Evolutionary conservation across 2,329 filamentous ascomycete genomes (phyloP).

Genomic region (Penicillium hordei): DNA sequence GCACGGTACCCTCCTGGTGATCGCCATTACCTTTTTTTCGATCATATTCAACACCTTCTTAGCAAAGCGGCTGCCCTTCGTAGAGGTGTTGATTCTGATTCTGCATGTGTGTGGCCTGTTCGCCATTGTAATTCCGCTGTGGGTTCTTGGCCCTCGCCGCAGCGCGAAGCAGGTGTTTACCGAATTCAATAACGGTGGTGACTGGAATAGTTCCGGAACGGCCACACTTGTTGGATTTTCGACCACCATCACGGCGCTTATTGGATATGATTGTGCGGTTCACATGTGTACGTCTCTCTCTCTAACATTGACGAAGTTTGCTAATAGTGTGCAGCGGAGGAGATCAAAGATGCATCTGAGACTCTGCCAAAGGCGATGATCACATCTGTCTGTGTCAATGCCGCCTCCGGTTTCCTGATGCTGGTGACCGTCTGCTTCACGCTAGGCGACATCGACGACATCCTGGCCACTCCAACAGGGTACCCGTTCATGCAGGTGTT

Average conservation of each 20-base stretch:
- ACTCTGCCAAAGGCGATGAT: constrained; percentile 43
- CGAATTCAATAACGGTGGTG: constrained; percentile 1
- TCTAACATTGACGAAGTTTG: not conserved
- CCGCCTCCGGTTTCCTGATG: constrained; percentile 41
- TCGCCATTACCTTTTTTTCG: constrained; percentile 23
- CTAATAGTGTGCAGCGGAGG: constrained; percentile 32
- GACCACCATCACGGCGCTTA: constrained; percentile 4
- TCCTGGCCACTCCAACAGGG: constrained; percentile 30
- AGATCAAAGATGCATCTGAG: constrained; percentile 38
- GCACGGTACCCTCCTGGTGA: constrained; percentile 9
- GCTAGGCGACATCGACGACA: constrained; percentile 33
- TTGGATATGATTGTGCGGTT: constrained; percentile 10
- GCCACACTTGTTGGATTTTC: constrained; percentile 2
- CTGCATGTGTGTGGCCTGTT: constrained; percentile 36
- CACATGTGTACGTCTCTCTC: constrained; percentile 13
- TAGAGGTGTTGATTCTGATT: constrained; percentile 33
- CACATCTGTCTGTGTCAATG: constrained; percentile 36
- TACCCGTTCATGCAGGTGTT: constrained; percentile 33
- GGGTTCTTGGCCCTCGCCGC: constrained; percentile 17
- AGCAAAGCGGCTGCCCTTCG: constrained; percentile 28
- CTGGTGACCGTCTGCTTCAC: constrained; percentile 42
- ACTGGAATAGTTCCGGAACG: not conserved
- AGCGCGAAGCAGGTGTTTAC: constrained; percentile 1
- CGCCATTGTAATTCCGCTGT: constrained; percentile 35
- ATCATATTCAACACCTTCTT: constrained; percentile 33